Evolutionary conservation across 164 flowering plant species (phyloP).

Genomic region (Tetracentron sinense): DNA sequence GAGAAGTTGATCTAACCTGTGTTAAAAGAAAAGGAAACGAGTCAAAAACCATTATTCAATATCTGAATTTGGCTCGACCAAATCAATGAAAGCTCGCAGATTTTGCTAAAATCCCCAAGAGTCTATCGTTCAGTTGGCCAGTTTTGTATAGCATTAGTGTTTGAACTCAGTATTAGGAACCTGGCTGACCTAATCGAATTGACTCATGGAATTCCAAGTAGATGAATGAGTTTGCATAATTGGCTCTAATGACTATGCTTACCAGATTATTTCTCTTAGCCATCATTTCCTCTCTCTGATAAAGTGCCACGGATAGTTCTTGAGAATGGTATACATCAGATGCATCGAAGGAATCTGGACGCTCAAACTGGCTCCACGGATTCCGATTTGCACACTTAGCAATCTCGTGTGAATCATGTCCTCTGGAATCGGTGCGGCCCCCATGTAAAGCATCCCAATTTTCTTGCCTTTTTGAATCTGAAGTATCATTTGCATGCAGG

Average conservation of each 20-base stretch:
- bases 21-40: not conserved
- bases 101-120: not conserved
- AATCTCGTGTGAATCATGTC: conserved; percentile 42
- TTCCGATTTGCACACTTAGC: conserved; percentile 41
- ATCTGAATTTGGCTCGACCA: not conserved
- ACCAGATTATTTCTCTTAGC: conserved; percentile 54
- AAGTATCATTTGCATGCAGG: conserved; percentile 27
- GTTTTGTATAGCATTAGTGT: not conserved
- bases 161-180: not conserved
- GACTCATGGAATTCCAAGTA: not conserved
- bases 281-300: conserved; percentile 50
- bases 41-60: not conserved
- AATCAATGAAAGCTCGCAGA: not conserved
- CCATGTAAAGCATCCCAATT: conserved; percentile 30
- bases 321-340: conserved; percentile 82
- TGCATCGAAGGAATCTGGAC: conserved; percentile 82
- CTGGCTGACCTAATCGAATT: not conserved
- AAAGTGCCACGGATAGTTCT: conserved; percentile 55
- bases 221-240: not conserved
- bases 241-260: conserved; percentile 19
- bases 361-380: conserved; percentile 65
- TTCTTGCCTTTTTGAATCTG: conserved; percentile 41
- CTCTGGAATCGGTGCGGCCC: conserved; percentile 33
- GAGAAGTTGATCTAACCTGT: not conserved
- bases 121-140: not conserved